These are phyloP conservation scores for Meyerozyma carpophila DNA, from an alignment of 1,139 yeast species.

Conservation along the genomic window DNA sequence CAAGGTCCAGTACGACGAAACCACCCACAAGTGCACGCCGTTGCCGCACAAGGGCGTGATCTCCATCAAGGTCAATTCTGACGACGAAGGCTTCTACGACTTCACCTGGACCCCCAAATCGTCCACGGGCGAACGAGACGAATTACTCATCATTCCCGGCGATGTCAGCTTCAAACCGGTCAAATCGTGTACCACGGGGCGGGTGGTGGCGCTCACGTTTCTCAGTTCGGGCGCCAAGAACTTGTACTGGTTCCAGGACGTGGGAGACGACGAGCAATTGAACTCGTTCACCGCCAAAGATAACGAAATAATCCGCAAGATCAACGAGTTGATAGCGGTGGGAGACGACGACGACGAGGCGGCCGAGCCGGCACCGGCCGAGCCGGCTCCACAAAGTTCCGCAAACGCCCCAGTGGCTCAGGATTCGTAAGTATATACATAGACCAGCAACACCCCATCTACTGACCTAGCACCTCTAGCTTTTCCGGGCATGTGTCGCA, in stretches of 20 bases:
- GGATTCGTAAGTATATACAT: constrained; percentile 4
- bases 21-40: constrained; percentile 68
- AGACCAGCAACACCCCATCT: constrained; percentile 1
- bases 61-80: constrained; percentile 52
- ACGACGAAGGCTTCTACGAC: constrained; percentile 46
- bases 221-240: constrained; percentile 78
- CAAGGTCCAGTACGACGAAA: constrained; percentile 67
- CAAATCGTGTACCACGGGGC: constrained; percentile 70
- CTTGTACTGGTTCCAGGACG: constrained; percentile 89
- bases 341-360: constrained; percentile 42
- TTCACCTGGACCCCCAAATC: constrained; percentile 40
- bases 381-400: constrained; percentile 9
- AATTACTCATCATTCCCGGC: constrained; percentile 82
- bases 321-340: constrained; percentile 47
- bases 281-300: constrained; percentile 65
- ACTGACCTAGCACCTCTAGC: constrained; percentile 15
- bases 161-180: constrained; percentile 83
- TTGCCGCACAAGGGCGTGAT: constrained; percentile 72
- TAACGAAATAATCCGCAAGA: constrained; percentile 42
- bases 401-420: constrained; percentile 5
- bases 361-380: constrained; percentile 36
- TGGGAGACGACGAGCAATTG: constrained; percentile 58
- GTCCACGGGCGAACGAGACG: constrained; percentile 48
- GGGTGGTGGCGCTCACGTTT: constrained; percentile 81
- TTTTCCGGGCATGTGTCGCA: constrained; percentile 8